Percentiles rank a stretch among this genome's conserved stretches.
These are phyloP conservation scores for Ambrosia hybrid DNA, from an alignment of 140 eudicot genomes.

Conservation along the genomic window DNA sequence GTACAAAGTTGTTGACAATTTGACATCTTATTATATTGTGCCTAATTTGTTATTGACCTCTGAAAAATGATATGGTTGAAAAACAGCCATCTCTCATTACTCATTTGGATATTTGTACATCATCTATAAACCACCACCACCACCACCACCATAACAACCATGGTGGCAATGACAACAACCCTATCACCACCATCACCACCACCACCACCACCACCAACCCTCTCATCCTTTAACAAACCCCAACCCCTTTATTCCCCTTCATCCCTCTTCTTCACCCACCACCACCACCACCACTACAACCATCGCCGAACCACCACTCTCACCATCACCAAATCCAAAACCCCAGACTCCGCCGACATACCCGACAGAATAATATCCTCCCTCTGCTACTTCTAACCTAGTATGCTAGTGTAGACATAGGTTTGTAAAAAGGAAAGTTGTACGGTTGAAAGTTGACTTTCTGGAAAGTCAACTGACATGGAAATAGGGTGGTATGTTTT, in stretches of 20 bases:
- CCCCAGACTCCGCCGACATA: slow-evolving; percentile 52
- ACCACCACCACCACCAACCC: slow-evolving; percentile 21
- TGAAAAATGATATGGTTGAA: slow-evolving; percentile 31
- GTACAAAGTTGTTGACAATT: background rate
- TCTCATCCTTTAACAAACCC: slow-evolving; percentile 11
- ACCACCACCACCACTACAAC: slow-evolving; percentile 21
- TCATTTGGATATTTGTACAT: background rate
- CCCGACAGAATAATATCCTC: slow-evolving; percentile 94
- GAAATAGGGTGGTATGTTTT: no score
- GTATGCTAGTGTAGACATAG: no score
- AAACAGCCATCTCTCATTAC: slow-evolving; percentile 13
- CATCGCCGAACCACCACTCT: slow-evolving; percentile 18
- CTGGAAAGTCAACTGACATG: no score
- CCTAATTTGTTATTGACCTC: slow-evolving; percentile 21
- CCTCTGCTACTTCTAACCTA: no score
- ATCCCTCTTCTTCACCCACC: slow-evolving; percentile 25
- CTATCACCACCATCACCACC: slow-evolving; percentile 25
- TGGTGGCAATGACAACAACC: slow-evolving; percentile 52
- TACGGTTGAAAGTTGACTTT: no score
- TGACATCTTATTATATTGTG: slow-evolving; percentile 13
- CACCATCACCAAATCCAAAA: slow-evolving; percentile 55
- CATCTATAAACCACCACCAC: background rate
- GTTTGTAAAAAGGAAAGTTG: no score
- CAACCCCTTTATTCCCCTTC: slow-evolving; percentile 26
- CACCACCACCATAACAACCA: slow-evolving; percentile 35